phyloP scores from a whole-genome alignment of 352 stramenopile genomes.

The Phytopythium montanum region DNA sequence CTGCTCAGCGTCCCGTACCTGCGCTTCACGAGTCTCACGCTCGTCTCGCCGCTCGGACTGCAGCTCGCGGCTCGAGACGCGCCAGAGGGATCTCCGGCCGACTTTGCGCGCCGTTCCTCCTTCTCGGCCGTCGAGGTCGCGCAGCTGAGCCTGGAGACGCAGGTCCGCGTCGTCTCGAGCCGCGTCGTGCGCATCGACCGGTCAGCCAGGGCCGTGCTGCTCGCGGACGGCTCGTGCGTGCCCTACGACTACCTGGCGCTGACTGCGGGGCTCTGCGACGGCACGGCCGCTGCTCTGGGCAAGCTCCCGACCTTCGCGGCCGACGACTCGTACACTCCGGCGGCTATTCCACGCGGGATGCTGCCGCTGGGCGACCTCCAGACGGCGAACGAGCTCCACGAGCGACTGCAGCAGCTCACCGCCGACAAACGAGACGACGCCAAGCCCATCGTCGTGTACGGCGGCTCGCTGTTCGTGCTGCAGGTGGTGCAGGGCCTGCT shows the following conservation, averaged over 20 bases:
- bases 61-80: slow-evolving; percentile 22
- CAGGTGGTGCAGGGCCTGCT: slow-evolving; percentile 63
- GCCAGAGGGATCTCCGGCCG: slow-evolving; percentile 8
- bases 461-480: slow-evolving; percentile 57
- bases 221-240: slow-evolving; percentile 78
- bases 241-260: slow-evolving; percentile 86
- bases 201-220: slow-evolving; percentile 54
- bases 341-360: slow-evolving; percentile 22
- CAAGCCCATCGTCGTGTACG: slow-evolving; percentile 53
- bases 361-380: slow-evolving; percentile 19
- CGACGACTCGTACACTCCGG: slow-evolving; percentile 30
- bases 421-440: neutral
- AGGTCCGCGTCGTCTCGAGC: slow-evolving; percentile 58
- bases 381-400: slow-evolving; percentile 20
- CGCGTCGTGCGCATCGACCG: slow-evolving; percentile 73
- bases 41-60: slow-evolving; percentile 77
- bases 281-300: slow-evolving; percentile 39
- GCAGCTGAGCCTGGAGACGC: slow-evolving; percentile 56
- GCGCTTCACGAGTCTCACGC: slow-evolving; percentile 81
- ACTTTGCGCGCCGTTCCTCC: slow-evolving; percentile 52
- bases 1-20: slow-evolving; percentile 82
- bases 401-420: slow-evolving; percentile 8
- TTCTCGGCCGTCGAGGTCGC: slow-evolving; percentile 39
- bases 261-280: slow-evolving; percentile 68
- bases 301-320: slow-evolving; percentile 34